Evolutionary conservation across 306 rosid genomes (phyloP).

Genomic region (Fragaria nilgerrensis): DNA sequence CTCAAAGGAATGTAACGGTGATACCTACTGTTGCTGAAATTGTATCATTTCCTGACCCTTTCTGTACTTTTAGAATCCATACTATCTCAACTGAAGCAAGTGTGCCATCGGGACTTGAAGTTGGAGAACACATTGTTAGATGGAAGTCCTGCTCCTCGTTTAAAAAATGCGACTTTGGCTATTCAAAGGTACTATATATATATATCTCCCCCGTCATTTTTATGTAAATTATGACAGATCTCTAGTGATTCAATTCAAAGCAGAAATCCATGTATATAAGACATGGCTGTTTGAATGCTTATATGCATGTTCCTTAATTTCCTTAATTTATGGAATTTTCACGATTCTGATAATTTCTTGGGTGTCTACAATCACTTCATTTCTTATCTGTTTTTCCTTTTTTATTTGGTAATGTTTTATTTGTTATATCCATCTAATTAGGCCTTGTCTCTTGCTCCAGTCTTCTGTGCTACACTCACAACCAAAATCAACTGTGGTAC

Average conservation of each 20-base stretch:
- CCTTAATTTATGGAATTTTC: background rate
- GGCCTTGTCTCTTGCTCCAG: slow-evolving; percentile 40
- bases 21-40: background rate
- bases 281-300: slow-evolving; percentile 16
- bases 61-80: background rate
- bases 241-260: background rate
- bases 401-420: background rate
- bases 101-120: slow-evolving; percentile 94
- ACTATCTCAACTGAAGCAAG: slow-evolving; percentile 73
- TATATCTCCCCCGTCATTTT: background rate
- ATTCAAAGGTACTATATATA: slow-evolving; percentile 64
- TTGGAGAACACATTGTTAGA: slow-evolving; percentile 91
- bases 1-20: slow-evolving; percentile 6
- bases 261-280: background rate
- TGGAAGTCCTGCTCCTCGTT: slow-evolving; percentile 92
- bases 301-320: background rate
- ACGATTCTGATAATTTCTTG: background rate
- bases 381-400: background rate
- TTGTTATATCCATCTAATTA: slow-evolving; percentile 27
- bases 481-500: slow-evolving; percentile 98
- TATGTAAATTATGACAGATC: slow-evolving; percentile 6
- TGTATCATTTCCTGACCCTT: background rate
- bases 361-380: background rate
- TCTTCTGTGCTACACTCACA: slow-evolving; percentile 94
- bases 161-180: slow-evolving; percentile 93